Base-by-base conservation (phyloP, 441 rosid species). In the Adansonia madagascariensis region DNA sequence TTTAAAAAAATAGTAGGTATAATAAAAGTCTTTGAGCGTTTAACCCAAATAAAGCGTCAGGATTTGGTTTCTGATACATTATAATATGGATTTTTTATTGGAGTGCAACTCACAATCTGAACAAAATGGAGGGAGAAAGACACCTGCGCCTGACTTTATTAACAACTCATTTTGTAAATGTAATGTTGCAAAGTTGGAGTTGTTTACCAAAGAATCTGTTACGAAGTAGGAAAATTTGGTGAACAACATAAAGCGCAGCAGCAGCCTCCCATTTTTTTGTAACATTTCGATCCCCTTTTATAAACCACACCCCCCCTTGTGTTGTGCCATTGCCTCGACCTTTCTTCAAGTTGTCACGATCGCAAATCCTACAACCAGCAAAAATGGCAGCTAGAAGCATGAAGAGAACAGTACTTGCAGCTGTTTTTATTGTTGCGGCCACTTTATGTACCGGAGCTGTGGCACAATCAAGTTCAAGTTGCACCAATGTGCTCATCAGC, bases 401-500 rank as follows among this genome's bases (percentile, higher is more conserved):
- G 60, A 17, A 17, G 6, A 22, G 60, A 55, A 17, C 24, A 55
- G 2, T 55, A 55, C 6, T 55, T 55, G 60, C 24, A 55, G 60
- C 24, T 4, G 60, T 6, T 20, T 55, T 55, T 55, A 55, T 55
- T n/a, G 60, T 55, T n/a, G 24, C 24, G 0, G 24, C 35, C 2
- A 27, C 1, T 18, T 64, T 82, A 22, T 83, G 78, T 81, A 79
- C 50, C 0, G 71, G 83, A 77, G 81, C 85, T 75, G 63, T 22
- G 74, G 88, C 90, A 8, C 92, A 88, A 69, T 82, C 90, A 17
- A 80, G 79, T 52, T 73, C 76, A 10, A 10, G 63, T 78, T 90
- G 92, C 83, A 82, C 82, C 76, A 88, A 63, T 15, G 88, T 82
- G 44, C 73, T 90, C 4, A 70, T 84, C 39, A 81, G 86, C 82